Percentiles rank a stretch among this genome's conserved stretches.
Conservation (phyloP, 2,329 filamentous ascomycete species). For the Basipetospora chlamydospora region DNA sequence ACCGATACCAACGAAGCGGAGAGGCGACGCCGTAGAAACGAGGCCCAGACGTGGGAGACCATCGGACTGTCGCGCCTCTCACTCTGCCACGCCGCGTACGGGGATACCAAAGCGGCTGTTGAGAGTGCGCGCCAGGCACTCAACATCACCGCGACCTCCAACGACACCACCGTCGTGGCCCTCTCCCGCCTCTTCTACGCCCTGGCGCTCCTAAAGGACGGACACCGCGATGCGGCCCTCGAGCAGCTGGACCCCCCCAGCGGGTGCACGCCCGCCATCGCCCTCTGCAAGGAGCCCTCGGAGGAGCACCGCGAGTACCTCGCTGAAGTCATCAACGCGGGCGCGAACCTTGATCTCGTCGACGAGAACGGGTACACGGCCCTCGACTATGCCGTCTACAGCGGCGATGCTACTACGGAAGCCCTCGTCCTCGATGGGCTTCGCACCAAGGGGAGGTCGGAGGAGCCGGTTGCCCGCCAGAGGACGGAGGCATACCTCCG, state of each 20-base stretch:
- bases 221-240: constrained; percentile 13
- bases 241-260: constrained; percentile 14
- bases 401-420: constrained; percentile 12
- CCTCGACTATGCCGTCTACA: constrained; percentile 22
- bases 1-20: not conserved
- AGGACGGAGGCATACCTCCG: constrained; percentile 15
- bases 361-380: constrained; percentile 22
- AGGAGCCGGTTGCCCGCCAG: constrained; percentile 6
- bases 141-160: constrained; percentile 7
- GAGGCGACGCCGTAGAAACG: constrained; percentile 1
- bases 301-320: constrained; percentile 20
- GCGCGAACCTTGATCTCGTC: constrained; percentile 16
- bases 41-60: constrained; percentile 11
- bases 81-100: constrained; percentile 16
- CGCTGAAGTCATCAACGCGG: constrained; percentile 16
- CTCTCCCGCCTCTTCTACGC: constrained; percentile 19
- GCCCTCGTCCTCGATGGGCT: constrained; percentile 16
- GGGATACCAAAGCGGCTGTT: constrained; percentile 12
- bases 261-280: constrained; percentile 18
- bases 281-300: constrained; percentile 22
- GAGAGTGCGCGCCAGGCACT: constrained; percentile 8
- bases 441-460: constrained; percentile 1
- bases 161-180: constrained; percentile 15
- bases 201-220: constrained; percentile 13
- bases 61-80: constrained; percentile 19